Conservation (phyloP, 163 green algal genomes). For the Trebouxiophyceae sp. region DNA sequence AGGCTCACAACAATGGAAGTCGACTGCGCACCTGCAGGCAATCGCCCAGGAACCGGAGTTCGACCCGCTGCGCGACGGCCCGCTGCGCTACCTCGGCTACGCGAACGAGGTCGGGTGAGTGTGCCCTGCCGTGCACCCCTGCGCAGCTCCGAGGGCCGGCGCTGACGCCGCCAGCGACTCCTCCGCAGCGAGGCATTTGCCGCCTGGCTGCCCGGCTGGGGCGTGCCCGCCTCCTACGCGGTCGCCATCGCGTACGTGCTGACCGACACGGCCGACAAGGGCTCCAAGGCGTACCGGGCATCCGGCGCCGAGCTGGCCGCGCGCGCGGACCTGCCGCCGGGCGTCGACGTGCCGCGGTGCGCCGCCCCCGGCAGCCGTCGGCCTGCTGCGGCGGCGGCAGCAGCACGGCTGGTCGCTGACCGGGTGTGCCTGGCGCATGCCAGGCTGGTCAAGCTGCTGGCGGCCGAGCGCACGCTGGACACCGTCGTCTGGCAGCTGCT, state of each 20-base stretch:
- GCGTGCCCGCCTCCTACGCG: slow-evolving; percentile 58
- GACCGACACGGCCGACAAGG: slow-evolving; percentile 65
- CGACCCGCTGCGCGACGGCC: slow-evolving; percentile 59
- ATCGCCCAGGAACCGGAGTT: too few relatives aligned
- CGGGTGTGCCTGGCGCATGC: neutral
- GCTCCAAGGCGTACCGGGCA: slow-evolving; percentile 35
- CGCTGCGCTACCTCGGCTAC: slow-evolving; percentile 62
- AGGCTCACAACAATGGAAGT: too few relatives aligned
- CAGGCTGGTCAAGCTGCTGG: slow-evolving; percentile 38
- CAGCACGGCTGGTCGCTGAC: too few relatives aligned
- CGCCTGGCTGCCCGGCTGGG: slow-evolving; percentile 50
- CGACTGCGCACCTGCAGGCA: too few relatives aligned
- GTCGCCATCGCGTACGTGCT: slow-evolving; percentile 60
- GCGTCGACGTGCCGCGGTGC: too few relatives aligned
- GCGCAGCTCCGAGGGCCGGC: too few relatives aligned
- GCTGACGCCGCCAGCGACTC: neutral
- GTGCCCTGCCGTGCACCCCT: too few relatives aligned
- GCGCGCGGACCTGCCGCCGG: too few relatives aligned
- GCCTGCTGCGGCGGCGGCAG: neutral
- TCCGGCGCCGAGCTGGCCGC: too few relatives aligned
- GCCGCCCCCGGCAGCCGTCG: neutral
- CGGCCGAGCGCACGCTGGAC: slow-evolving; percentile 54
- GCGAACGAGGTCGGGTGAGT: slow-evolving; percentile 55
- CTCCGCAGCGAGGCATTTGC: slow-evolving; percentile 58
- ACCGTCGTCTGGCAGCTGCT: slow-evolving; percentile 69